Evolutionary conservation across 805 yeast species (phyloP).

Genomic region (Wickerhamomyces kurtzmanii): DNA sequence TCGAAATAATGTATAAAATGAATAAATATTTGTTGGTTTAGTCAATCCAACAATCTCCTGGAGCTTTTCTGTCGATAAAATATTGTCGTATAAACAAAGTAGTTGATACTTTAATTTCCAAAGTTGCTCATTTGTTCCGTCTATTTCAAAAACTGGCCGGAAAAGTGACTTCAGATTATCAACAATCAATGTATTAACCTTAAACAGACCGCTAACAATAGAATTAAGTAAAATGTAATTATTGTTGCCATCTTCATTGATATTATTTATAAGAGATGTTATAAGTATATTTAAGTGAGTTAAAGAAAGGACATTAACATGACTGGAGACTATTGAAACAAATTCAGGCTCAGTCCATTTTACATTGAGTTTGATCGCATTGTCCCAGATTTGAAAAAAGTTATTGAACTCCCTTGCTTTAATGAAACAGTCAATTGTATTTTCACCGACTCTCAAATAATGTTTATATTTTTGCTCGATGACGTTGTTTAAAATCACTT

Average conservation of each 20-base stretch:
- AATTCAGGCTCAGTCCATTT: conserved; percentile 18
- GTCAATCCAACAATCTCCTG: conserved; percentile 1
- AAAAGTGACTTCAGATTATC: conserved; percentile 14
- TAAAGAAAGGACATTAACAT: conserved; percentile 34
- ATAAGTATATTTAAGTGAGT: conserved; percentile 28
- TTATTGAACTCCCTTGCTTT: conserved; percentile 47
- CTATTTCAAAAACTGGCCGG: conserved; percentile 13
- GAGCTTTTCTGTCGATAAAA: conserved; percentile 18
- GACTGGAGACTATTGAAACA: conserved; percentile 25
- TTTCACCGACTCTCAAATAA: conserved; percentile 13
- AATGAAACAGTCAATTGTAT: conserved; percentile 35
- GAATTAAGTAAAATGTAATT: conserved; percentile 17
- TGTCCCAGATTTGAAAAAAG: conserved; percentile 39
- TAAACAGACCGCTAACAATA: conserved; percentile 31
- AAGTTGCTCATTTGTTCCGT: conserved; percentile 10
- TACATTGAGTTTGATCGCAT: conserved; percentile 3
- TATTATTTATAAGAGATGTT: conserved; percentile 9
- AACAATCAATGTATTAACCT: conserved; percentile 17
- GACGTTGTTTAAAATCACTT: conserved; percentile 18
- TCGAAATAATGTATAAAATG: conserved; percentile 36
- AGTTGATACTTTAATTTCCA: conserved; percentile 41
- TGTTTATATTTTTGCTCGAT: conserved; percentile 2
- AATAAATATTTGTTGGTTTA: conserved; percentile 1
- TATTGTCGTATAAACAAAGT: conserved; percentile 35
- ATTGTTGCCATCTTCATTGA: conserved; percentile 4